Evolutionary conservation across 805 yeast species (phyloP), one percentile per base, ranked within the genome.

Genomic region (Spathaspora sp.): DNA sequence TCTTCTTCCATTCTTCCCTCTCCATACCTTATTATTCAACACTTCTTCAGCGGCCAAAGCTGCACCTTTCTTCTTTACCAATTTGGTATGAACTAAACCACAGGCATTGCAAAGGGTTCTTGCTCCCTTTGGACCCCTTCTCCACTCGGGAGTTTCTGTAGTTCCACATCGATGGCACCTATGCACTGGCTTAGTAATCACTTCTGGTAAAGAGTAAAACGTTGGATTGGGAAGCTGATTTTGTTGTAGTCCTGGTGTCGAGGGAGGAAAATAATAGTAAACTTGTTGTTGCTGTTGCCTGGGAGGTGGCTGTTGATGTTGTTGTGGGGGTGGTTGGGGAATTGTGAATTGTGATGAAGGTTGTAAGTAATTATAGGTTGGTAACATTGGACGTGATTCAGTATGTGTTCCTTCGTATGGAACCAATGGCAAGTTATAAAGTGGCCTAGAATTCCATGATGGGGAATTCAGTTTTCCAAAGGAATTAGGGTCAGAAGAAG

Each of bases 101-200:
- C 97, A 92, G 0, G 97, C 97, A 66, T 91, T 91, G 68, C 97
- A 91, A 53, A 91, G 73, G 0, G 93, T 87, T 59, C 89, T 78
- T 3, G 85, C 81, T 0, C 96, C 96, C 52, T 80, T 79, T 0
- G 97, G 97, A 0, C 97, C 97, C 54, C 86, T 76, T 63, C 97
- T 78, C 97, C 97, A 91, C 66, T 92, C 97, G 0, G 97, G 97
- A 0, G 96, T 88, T 52, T 74, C 78, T 1, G 77, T 73, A 35
- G 77, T 73, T 14, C 77, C 78, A 53, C 78, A 74, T 31, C 78
- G 58, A 50, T 74, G 78, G 50, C 78, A 74, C 54, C 67, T 69
- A 53, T 73, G 70, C 16, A 56, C 53, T 5, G 65, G 67, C 47
- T 67, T 68, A 51, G 66, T 66, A 26, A 68, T 64, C 29, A 68